Evolutionary conservation across 768 basidiomycete species (phyloP), one percentile per base, ranked within the genome.

Genomic region (Rhizopogon roseolus): DNA sequence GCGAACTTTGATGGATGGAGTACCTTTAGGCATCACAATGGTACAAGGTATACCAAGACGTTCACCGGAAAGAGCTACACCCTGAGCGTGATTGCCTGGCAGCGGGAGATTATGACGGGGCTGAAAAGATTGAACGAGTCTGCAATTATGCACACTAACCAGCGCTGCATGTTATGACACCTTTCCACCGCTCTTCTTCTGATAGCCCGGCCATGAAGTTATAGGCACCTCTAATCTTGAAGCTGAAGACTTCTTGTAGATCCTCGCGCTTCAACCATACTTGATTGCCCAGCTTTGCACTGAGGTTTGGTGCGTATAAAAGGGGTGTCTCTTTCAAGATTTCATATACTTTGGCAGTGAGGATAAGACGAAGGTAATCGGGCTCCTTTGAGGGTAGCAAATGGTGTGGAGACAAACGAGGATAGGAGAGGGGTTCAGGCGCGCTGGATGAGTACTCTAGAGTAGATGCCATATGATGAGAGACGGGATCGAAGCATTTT

Each of bases 221-320:
- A 75, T 97, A 99, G 32, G 97, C 97, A 22, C 97, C 97, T 5
- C 97, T 80, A 44, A 98, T 94, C 67, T 99, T 99, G 84, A 99
- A 99, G 68, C 92, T 95, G 69, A 99, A 99, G 17, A 99, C 97
- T 64, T 93, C 88, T 43, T 98, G 96, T 2, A 97, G 79, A 64
- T 99, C 97, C 70, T 99, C 97, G 25, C 97, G 84, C 73, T 99
- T 99, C 54, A 99, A 81, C 84, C 88, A 95, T 70, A 99, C 88
- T 60, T 95, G 82, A 66, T 93, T 93, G 1, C 97, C 97, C 1
- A 98, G 77, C 57, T 88, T 85, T 56, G 86, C 72, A 61, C 92
- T 95, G 19, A 99, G 81, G 64, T 90, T 92, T 16, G 85, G 81
- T 28, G 96, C 95, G 49, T 80, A 79, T 17, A 94, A 88, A 39